phyloP scores from a whole-genome alignment of 2,329 filamentous ascomycete genomes.

The Venturia effusa region DNA sequence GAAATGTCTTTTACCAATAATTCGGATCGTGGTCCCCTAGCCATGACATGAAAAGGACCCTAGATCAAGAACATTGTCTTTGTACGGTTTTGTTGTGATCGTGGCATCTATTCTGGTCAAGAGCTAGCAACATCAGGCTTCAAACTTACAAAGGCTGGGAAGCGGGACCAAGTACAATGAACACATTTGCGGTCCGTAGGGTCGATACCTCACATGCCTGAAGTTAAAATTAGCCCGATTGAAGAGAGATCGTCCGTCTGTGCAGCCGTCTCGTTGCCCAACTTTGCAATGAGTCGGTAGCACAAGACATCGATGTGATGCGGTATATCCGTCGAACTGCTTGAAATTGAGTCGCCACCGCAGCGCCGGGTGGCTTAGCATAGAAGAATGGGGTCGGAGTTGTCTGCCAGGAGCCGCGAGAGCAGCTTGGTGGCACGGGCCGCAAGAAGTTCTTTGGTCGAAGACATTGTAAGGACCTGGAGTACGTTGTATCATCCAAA shows the following conservation, averaged over 20 bases:
- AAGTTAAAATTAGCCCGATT: not conserved
- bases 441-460: not conserved
- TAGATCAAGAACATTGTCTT: not conserved
- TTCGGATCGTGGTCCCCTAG: not conserved
- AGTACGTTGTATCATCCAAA: not conserved
- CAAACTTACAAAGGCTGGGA: not conserved
- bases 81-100: not conserved
- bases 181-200: not conserved
- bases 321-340: not conserved
- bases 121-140: not conserved
- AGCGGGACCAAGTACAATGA: not conserved
- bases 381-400: not conserved
- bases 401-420: not conserved
- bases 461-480: not conserved
- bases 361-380: not conserved
- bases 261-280: not conserved
- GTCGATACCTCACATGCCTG: not conserved
- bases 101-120: not conserved
- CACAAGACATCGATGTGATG: not conserved
- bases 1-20: not conserved
- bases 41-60: not conserved
- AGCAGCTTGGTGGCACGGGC: not conserved
- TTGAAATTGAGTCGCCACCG: not conserved
- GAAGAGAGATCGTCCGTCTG: not conserved
- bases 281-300: not conserved